A percentile compares a stretch with the other conserved stretches of the same genome.
phyloP scores from a whole-genome alignment of 192 early-diverging fungal species.

The Coemansia sp. region DNA sequence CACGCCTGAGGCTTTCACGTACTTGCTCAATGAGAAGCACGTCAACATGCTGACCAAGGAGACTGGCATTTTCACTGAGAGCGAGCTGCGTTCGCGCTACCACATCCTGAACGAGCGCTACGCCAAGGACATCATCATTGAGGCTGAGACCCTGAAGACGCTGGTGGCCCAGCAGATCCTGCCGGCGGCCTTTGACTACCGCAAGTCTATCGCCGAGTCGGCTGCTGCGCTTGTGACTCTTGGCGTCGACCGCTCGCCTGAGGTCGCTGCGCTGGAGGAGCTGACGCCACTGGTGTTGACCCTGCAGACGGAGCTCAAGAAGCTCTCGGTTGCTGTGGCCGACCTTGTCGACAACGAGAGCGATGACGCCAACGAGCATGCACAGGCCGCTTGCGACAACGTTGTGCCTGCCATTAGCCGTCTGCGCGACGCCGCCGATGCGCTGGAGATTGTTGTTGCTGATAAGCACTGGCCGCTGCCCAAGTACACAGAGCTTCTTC shows the following conservation, averaged over 20 bases:
- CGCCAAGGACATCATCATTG: constrained; percentile 93
- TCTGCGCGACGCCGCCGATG: constrained; percentile 68
- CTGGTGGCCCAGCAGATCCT: constrained; percentile 84
- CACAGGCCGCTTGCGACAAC: constrained; percentile 59
- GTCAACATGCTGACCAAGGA: constrained; percentile 71
- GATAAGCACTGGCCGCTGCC: constrained; percentile 97
- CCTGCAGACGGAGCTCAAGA: constrained; percentile 58
- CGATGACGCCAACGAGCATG: constrained; percentile 64
- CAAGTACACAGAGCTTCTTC: constrained; percentile 93
- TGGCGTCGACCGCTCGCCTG: constrained; percentile 61
- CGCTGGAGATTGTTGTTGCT: constrained; percentile 74
- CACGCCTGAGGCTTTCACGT: constrained; percentile 85
- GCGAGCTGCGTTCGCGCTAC: constrained; percentile 89
- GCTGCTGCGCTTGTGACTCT: constrained; percentile 70
- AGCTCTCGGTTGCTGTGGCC: constrained; percentile 59
- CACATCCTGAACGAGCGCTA: constrained; percentile 98
- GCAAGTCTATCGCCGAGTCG: constrained; percentile 81
- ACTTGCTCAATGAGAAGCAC: constrained; percentile 72
- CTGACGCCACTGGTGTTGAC: constrained; percentile 62
- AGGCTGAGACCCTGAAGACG: constrained; percentile 83
- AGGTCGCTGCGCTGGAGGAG: constrained; percentile 66
- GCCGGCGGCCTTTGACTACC: constrained; percentile 84
- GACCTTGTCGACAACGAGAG: constrained; percentile 53
- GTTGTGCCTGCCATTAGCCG: constrained; percentile 73
- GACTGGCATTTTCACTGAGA: constrained; percentile 79